Base-by-base conservation (phyloP, 176 grass and related monocot genomes). In the Oryza longistaminata region DNA sequence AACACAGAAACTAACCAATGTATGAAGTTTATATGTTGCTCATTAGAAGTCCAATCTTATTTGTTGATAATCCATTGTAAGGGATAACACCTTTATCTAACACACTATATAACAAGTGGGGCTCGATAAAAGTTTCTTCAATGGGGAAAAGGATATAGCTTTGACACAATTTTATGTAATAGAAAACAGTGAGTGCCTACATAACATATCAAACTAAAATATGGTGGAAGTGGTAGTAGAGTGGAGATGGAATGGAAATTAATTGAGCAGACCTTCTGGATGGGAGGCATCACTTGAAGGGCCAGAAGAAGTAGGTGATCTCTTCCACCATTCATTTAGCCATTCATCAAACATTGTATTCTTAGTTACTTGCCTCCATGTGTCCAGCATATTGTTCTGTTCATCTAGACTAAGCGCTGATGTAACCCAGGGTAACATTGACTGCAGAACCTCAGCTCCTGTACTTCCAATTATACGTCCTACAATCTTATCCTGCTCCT, bases 341-440 rank as follows among this genome's bases (percentile, higher is more conserved):
- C 95, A 97, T 76, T 94, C 95, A 88, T 92, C 84, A 69, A 97
- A 97, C 95, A 97, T 97, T 19, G 95, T 97, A 27, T 97, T 97
- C 42, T 92, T 94, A 0, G 92, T 88, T 64, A 81, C 92, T 50
- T 97, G 79, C 82, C 74, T 97, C 95, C 92, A 94, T 79, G 90
- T 93, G 75, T 97, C 92, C 71, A 97, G 44, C 87, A 97, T 91
- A 58, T 69, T 91, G 68, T 91, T 88, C 72, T 93, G 92, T 82
- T 97, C 95, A 62, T 97, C 90, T 76, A 85, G 80, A 79, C 45
- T 97, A 90, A 97, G 90, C 46, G 86, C 95, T 14, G 90, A 86
- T 66, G 95, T 97, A 77, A 97, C 88, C 95, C 95, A 97, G 40
- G 95, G 95, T 83, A 97, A 79, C 95, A 97, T 94, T 81, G 95